phyloP scores from a whole-genome alignment of 1,284 basidiomycete genomes.

The Ceratobasidium theobromae region DNA sequence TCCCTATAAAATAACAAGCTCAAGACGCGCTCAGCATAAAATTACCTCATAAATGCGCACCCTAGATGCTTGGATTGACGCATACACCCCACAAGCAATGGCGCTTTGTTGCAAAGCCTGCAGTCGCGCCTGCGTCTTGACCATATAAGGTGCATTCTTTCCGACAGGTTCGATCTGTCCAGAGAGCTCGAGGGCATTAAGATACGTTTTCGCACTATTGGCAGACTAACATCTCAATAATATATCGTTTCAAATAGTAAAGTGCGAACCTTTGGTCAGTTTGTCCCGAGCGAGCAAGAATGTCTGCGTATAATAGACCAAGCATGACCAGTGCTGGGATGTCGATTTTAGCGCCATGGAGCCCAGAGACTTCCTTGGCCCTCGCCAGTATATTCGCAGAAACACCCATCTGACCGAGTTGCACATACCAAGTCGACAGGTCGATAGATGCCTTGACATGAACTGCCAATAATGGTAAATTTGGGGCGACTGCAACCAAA shows the following conservation, averaged over 20 bases:
- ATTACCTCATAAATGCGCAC: conserved; percentile 49
- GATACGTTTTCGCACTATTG: conserved; percentile 28
- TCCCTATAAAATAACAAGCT: conserved; percentile 51
- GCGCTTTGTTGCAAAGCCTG: conserved; percentile 67
- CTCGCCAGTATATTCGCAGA: conserved; percentile 58
- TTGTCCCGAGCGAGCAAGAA: conserved; percentile 63
- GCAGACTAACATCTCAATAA: background rate
- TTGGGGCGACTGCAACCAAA: background rate
- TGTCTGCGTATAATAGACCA: conserved; percentile 65
- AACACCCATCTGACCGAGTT: conserved; percentile 70
- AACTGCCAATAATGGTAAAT: conserved; percentile 46
- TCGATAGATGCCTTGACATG: conserved; percentile 66
- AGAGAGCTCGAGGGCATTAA: conserved; percentile 28
- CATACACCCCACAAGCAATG: conserved; percentile 66
- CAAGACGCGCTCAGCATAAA: background rate
- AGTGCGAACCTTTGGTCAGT: conserved; percentile 57
- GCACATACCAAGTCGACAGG: conserved; percentile 74
- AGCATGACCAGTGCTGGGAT: conserved; percentile 48
- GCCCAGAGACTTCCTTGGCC: conserved; percentile 45
- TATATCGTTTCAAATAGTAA: conserved; percentile 12
- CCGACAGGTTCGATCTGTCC: conserved; percentile 48
- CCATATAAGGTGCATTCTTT: conserved; percentile 53
- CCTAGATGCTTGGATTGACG: conserved; percentile 65
- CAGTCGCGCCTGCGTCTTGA: conserved; percentile 60
- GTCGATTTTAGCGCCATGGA: conserved; percentile 49